A percentile compares a stretch with the other conserved stretches of the same genome.
Evolutionary conservation across 192 early-diverging fungal species (phyloP).

Genomic region (Phycomyces nitens): DNA sequence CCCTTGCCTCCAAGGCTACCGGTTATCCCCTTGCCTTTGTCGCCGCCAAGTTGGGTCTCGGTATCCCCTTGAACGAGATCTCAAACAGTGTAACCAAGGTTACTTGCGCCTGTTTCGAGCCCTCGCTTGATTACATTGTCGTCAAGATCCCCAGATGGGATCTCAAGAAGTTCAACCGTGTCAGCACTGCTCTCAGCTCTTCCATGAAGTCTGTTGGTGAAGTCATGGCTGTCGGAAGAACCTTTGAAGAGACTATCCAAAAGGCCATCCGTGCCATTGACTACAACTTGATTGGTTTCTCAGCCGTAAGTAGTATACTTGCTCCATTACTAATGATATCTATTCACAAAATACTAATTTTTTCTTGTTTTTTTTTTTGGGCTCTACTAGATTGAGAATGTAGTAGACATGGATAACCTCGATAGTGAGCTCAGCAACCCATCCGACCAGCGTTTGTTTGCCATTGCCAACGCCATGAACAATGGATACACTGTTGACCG

Average conservation of each 20-base stretch:
- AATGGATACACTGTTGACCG: constrained; percentile 88
- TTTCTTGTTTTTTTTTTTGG: no score
- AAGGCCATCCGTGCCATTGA: constrained; percentile 94
- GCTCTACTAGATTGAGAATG: no score
- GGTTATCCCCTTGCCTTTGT: constrained; percentile 99
- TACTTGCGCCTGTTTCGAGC: constrained; percentile 97
- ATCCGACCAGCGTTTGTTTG: constrained; percentile 93
- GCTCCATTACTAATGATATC: background rate
- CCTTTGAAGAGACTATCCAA: constrained; percentile 98
- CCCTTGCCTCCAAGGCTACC: constrained; percentile 96
- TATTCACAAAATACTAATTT: constrained; percentile 36
- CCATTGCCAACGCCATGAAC: constrained; percentile 93
- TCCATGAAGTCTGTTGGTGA: constrained; percentile 98
- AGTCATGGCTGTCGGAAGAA: constrained; percentile 96
- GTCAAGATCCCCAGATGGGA: constrained; percentile 91
- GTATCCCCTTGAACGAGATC: constrained; percentile 88
- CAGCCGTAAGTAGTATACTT: constrained; percentile 38
- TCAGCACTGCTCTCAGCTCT: constrained; percentile 83
- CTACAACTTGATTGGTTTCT: constrained; percentile 81
- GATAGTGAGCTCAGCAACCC: constrained; percentile 88
- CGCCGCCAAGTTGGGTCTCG: constrained; percentile 94
- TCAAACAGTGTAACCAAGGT: constrained; percentile 93
- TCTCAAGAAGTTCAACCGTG: constrained; percentile 93
- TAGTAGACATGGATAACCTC: constrained; percentile 60
- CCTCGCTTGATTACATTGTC: constrained; percentile 89